phyloP scores from a whole-genome alignment of 2,329 filamentous ascomycete genomes.

The Blastomyces silverae region DNA sequence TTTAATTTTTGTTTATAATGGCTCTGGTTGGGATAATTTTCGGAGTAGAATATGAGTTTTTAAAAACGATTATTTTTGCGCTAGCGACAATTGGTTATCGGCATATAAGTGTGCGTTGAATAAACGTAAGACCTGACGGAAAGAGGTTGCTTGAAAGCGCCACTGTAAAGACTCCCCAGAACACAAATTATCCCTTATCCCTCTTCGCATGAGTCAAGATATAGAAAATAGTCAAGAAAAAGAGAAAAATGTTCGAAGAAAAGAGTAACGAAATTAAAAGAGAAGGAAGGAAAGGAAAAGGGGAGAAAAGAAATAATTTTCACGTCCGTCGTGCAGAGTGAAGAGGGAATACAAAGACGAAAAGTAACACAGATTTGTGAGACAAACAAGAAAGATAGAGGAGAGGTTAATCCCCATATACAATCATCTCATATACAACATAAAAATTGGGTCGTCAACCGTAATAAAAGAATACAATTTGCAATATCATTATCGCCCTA shows the following conservation, averaged over 20 bases:
- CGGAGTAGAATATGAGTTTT: neutral
- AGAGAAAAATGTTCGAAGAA: no score
- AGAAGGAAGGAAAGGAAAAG: neutral
- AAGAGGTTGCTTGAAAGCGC: neutral
- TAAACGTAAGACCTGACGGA: neutral
- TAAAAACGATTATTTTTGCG: neutral
- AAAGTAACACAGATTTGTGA: neutral
- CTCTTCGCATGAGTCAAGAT: neutral
- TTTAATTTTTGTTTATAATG: neutral
- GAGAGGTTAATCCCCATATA: neutral
- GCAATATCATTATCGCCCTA: neutral
- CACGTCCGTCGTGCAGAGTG: neutral
- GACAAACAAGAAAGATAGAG: neutral
- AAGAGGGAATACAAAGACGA: neutral
- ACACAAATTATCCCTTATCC: neutral
- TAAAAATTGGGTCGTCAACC: neutral
- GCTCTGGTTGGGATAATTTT: neutral
- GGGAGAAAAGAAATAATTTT: neutral
- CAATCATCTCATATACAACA: neutral
- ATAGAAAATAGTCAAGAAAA: neutral
- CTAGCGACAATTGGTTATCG: neutral
- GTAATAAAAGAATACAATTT: conserved; percentile 4
- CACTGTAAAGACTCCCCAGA: neutral
- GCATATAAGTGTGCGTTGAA: neutral
- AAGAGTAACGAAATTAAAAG: neutral